Evolutionary conservation across 805 yeast species (phyloP).

Genomic region (Metschnikowia drakensbergensis): DNA sequence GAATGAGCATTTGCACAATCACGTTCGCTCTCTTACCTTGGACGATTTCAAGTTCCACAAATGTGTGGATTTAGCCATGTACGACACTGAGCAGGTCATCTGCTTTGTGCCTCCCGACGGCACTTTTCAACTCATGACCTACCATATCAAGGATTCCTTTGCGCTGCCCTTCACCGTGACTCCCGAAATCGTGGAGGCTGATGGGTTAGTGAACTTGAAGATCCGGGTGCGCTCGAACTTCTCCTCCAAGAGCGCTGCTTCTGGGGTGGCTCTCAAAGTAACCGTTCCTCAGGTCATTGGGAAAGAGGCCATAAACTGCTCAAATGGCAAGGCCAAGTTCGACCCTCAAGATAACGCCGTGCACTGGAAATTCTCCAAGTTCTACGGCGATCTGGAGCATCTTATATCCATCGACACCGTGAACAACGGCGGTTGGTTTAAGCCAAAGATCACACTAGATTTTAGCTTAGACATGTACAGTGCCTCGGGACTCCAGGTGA

Average conservation of each 20-base stretch:
- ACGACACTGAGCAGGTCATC: constrained; percentile 61
- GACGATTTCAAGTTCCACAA: constrained; percentile 86
- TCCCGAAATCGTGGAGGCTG: constrained; percentile 48
- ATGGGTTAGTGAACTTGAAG: constrained; percentile 49
- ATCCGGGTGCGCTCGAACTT: constrained; percentile 61
- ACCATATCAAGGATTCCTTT: constrained; percentile 46
- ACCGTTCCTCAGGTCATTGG: constrained; percentile 57
- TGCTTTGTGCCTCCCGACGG: constrained; percentile 87
- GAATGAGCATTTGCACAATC: constrained; percentile 36
- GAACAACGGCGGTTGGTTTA: constrained; percentile 46
- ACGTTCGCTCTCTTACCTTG: constrained; percentile 42
- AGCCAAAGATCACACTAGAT: constrained; percentile 70
- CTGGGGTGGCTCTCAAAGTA: constrained; percentile 57
- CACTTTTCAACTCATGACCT: constrained; percentile 75
- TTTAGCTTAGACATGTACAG: constrained; percentile 74
- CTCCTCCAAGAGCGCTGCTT: constrained; percentile 55
- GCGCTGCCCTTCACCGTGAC: constrained; percentile 67
- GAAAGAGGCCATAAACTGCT: constrained; percentile 28
- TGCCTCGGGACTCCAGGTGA: constrained; percentile 70
- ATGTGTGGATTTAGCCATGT: constrained; percentile 71
- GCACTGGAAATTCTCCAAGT: constrained; percentile 67
- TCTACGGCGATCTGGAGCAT: constrained; percentile 63
- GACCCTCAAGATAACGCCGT: constrained; percentile 61
- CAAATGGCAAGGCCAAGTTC: constrained; percentile 67
- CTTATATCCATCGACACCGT: constrained; percentile 49